Evolutionary conservation across 2,329 filamentous ascomycete genomes (phyloP).

Genomic region (Aspergillus ochraceus): DNA sequence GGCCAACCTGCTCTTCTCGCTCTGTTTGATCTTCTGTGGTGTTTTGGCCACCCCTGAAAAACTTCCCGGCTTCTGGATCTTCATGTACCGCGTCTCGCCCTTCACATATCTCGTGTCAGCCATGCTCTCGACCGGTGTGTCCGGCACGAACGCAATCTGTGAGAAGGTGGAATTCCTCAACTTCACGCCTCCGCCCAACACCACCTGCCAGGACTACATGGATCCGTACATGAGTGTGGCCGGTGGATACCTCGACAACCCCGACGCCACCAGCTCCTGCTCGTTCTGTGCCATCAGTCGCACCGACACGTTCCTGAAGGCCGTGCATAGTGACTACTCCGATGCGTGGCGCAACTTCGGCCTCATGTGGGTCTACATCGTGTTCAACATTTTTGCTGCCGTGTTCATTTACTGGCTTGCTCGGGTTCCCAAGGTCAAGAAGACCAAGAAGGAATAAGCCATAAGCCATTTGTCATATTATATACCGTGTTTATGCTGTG

Average conservation of each 20-base stretch:
- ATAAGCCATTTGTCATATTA: not conserved
- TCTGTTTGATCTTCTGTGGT: constrained; percentile 61
- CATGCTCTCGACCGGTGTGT: constrained; percentile 43
- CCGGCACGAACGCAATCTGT: constrained; percentile 31
- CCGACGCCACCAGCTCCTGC: constrained; percentile 47
- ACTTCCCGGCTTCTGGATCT: constrained; percentile 73
- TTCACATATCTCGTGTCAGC: constrained; percentile 62
- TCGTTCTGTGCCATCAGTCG: constrained; percentile 49
- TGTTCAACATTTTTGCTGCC: constrained; percentile 62
- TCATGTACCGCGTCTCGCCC: constrained; percentile 70
- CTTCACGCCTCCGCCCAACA: constrained; percentile 53
- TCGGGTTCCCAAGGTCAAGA: constrained; percentile 50
- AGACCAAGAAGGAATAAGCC: constrained; percentile 18
- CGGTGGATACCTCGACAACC: constrained; percentile 47
- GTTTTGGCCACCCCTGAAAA: constrained; percentile 53
- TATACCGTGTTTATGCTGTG: not conserved
- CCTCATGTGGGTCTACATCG: constrained; percentile 66
- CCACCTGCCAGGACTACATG: constrained; percentile 61
- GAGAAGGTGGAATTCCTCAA: constrained; percentile 31
- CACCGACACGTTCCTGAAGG: constrained; percentile 51
- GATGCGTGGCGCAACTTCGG: constrained; percentile 70
- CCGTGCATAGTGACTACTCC: constrained; percentile 43
- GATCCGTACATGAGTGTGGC: constrained; percentile 35
- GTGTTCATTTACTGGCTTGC: constrained; percentile 64
- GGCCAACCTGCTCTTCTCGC: constrained; percentile 59